phyloP scores from a whole-genome alignment of 2,329 filamentous ascomycete species.

The Fusarium verticillioides region DNA sequence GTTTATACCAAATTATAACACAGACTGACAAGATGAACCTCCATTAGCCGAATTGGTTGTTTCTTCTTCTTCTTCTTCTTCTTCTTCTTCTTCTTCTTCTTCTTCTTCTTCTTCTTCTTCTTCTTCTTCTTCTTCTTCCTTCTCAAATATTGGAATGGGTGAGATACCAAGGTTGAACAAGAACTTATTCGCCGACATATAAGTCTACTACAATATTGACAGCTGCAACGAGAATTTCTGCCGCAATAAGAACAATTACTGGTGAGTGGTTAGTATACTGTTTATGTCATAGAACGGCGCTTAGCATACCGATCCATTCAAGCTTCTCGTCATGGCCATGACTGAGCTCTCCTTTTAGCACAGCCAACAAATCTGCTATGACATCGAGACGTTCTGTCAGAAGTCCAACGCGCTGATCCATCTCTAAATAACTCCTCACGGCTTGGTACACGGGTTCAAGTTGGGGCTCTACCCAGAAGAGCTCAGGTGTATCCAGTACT shows the following conservation, averaged over 20 bases:
- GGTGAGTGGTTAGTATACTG: slow-evolving; percentile 20
- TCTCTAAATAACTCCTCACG: slow-evolving; percentile 94
- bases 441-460: slow-evolving; percentile 96
- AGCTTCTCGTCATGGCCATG: slow-evolving; percentile 91
- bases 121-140: not conserved
- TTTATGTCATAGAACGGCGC: not conserved
- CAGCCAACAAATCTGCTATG: slow-evolving; percentile 90
- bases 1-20: slow-evolving; percentile 15
- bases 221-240: slow-evolving; percentile 90
- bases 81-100: no score
- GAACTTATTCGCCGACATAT: slow-evolving; percentile 64
- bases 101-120: no score
- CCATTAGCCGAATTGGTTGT: slow-evolving; percentile 4
- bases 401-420: slow-evolving; percentile 93
- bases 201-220: slow-evolving; percentile 97
- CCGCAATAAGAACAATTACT: slow-evolving; percentile 96
- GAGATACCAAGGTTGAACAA: not conserved
- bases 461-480: slow-evolving; percentile 98
- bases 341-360: slow-evolving; percentile 94
- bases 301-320: slow-evolving; percentile 83
- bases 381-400: slow-evolving; percentile 88
- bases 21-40: not conserved
- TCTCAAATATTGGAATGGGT: not conserved
- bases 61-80: not conserved
- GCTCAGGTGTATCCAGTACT: slow-evolving; percentile 93